Evolutionary conservation across 1,139 yeast species (phyloP).

Genomic region (Hanseniaspora uvarum): DNA sequence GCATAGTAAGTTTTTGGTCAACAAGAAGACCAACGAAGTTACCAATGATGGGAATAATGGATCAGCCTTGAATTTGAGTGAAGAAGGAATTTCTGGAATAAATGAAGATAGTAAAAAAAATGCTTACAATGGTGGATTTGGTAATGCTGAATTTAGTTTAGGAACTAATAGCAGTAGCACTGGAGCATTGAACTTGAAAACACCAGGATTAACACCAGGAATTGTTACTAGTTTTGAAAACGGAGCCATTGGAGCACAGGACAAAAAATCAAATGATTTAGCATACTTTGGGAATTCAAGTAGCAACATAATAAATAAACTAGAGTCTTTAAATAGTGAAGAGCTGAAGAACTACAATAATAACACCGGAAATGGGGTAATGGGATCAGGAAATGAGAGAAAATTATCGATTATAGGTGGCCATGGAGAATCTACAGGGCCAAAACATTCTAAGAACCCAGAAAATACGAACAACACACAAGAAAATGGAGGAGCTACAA

Average conservation of each 20-base stretch:
- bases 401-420: slow-evolving; percentile 20
- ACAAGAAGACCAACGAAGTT: neutral
- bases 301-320: neutral
- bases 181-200: neutral
- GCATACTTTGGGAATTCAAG: neutral
- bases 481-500: neutral
- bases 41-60: neutral
- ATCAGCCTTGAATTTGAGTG: neutral
- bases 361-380: slow-evolving; percentile 10
- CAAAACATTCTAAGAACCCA: neutral
- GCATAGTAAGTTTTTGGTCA: neutral
- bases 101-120: neutral
- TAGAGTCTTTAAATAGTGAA: slow-evolving; percentile 2
- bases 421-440: slow-evolving; percentile 14
- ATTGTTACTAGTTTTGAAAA: neutral
- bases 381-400: slow-evolving; percentile 17
- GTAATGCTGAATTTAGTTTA: neutral
- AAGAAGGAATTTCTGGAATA: neutral
- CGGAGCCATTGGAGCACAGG: neutral
- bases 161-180: neutral
- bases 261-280: neutral
- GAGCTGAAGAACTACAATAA: slow-evolving; percentile 5
- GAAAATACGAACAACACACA: neutral
- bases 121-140: neutral
- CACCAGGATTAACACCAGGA: slow-evolving; percentile 10